A percentile compares a stretch with the other conserved stretches of the same genome.
Conservation (phyloP, 2,329 filamentous ascomycete species). For the Phyllachora maydis region DNA sequence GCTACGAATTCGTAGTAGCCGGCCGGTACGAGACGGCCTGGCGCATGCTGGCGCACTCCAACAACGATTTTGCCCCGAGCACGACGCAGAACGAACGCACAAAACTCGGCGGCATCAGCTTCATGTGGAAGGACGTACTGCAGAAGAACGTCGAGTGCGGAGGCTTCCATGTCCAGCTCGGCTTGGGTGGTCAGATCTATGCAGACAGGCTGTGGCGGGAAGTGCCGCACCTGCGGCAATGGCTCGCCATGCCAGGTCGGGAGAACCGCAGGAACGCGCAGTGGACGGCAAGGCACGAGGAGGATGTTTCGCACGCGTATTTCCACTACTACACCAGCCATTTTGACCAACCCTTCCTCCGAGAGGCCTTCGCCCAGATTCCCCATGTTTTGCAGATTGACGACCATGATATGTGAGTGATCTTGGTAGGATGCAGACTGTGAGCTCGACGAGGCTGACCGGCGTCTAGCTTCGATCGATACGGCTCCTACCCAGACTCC, state of each 20-base stretch:
- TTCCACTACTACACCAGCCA: constrained; percentile 99
- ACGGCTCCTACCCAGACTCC: constrained; percentile 90
- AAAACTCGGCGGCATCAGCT: constrained; percentile 70
- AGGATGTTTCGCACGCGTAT: constrained; percentile 88
- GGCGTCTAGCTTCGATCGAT: constrained; percentile 68
- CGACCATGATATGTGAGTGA: constrained; percentile 88
- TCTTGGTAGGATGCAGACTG: neutral
- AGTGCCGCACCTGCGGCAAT: constrained; percentile 80
- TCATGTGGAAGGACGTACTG: constrained; percentile 98
- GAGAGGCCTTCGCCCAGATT: constrained; percentile 94
- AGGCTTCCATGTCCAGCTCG: constrained; percentile 86
- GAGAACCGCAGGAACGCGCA: constrained; percentile 76
- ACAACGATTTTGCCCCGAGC: constrained; percentile 82
- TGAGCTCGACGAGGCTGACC: constrained; percentile 2
- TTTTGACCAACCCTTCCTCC: constrained; percentile 86
- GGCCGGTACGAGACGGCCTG: constrained; percentile 78
- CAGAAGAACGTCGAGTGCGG: constrained; percentile 94
- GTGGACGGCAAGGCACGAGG: constrained; percentile 89
- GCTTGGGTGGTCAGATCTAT: constrained; percentile 85
- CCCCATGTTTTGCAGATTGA: constrained; percentile 85
- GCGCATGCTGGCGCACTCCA: constrained; percentile 90
- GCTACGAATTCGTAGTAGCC: constrained; percentile 91
- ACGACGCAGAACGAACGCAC: constrained; percentile 73
- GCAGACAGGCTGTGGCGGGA: constrained; percentile 94
- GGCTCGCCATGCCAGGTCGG: constrained; percentile 81